Evolutionary conservation across 2,329 filamentous ascomycete genomes (phyloP).

Genomic region (Phyllachora maydis): DNA sequence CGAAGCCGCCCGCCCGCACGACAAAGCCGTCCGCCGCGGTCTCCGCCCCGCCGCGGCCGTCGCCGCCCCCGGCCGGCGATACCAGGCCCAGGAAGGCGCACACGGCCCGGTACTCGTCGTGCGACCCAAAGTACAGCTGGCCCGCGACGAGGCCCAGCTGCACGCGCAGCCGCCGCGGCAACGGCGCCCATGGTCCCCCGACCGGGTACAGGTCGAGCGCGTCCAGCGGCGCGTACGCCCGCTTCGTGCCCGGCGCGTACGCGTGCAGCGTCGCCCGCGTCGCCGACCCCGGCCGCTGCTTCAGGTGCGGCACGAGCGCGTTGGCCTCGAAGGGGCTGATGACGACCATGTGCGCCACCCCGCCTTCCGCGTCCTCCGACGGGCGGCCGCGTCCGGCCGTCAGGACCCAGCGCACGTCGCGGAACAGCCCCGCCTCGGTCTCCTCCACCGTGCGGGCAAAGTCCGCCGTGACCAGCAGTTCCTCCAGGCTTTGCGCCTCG

Average conservation of each 20-base stretch:
- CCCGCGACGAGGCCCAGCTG: slow-evolving; percentile 48
- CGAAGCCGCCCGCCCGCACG: slow-evolving; percentile 6
- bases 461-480: slow-evolving; percentile 26
- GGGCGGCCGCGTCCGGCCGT: slow-evolving; percentile 33
- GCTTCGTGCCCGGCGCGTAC: slow-evolving; percentile 24
- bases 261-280: slow-evolving; percentile 21
- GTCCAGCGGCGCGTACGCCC: slow-evolving; percentile 18
- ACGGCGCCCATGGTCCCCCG: slow-evolving; percentile 6
- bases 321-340: slow-evolving; percentile 43
- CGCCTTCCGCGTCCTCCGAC: slow-evolving; percentile 4
- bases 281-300: no score
- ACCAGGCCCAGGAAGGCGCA: slow-evolving; percentile 31
- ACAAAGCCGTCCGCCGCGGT: slow-evolving; percentile 15
- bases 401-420: slow-evolving; percentile 27
- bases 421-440: neutral
- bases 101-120: slow-evolving; percentile 27
- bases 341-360: slow-evolving; percentile 18
- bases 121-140: slow-evolving; percentile 38
- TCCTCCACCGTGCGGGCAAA: slow-evolving; percentile 22
- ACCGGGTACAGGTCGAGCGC: slow-evolving; percentile 20
- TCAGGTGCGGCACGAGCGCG: slow-evolving; percentile 19
- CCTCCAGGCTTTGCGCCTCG: slow-evolving; percentile 28
- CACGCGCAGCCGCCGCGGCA: slow-evolving; percentile 12
- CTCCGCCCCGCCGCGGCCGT: slow-evolving; percentile 4
- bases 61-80: no score